Evolutionary conservation across 805 yeast species (phyloP), one percentile per base, ranked within the genome.

Genomic region (Candida ortonii): DNA sequence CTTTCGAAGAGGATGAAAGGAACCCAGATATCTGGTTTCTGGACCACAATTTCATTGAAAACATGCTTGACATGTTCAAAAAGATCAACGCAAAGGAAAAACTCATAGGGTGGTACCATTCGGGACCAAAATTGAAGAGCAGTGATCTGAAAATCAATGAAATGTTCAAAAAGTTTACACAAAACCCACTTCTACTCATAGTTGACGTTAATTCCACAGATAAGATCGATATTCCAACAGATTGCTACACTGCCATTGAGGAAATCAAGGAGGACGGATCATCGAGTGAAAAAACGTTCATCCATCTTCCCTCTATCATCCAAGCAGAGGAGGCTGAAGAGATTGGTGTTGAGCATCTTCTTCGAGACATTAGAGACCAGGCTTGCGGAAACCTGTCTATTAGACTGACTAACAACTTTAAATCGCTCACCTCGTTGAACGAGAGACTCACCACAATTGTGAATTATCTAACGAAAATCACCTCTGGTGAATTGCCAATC

Each of bases 321-420:
- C 90, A 85, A 57, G 99, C 99, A 3, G 98, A 93, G 57, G 99
- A 93, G 59, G 98, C 98, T 7, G 99, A 93, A 64, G 99, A 93
- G 63, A 93, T 93, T 49, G 99, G 98, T 43, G 99, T 93, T 10
- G 99, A 93, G 61, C 99, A 93, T 59, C 65, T 93, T 41, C 65
- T 93, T 41, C 80, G 97, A 55, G 98, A 93, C 55, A 87, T 88
- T 16, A 78, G 97, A 53, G 97, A 90, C 57, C 96, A 89, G 51
- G 96, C 97, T 7, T 94, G 96, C 10, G 98, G 98, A 7, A 82
- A 82, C 30, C 72, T 93, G 40, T 81, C 97, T 3, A 76, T 89
- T 33, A 78, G 82, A 55, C 78, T 93, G 35, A 88, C 97, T 11
- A 83, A 84, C 55, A 96, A 88, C 56, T 76, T 93, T 52, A 84